Conservation (phyloP, 1,284 basidiomycete species). For the Coniferiporia sulphurascens region DNA sequence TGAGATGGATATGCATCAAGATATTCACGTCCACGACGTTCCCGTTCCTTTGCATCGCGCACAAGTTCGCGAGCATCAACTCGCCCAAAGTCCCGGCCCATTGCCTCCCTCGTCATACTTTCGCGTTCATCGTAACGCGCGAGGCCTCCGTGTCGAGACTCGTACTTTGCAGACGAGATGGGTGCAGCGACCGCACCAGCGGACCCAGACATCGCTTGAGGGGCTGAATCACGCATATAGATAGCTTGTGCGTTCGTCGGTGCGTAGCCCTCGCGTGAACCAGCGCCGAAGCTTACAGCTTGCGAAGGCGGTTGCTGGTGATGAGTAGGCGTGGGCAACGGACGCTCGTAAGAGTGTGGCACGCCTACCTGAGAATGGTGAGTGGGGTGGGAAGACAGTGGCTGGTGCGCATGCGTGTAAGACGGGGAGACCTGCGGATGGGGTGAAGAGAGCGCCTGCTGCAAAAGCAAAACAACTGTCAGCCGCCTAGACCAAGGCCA, state of each 20-base stretch:
- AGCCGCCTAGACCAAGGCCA: background rate
- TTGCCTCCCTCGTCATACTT: background rate
- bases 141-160: too few species aligned
- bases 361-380: background rate
- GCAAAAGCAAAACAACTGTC: background rate
- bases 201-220: too few species aligned
- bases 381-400: background rate
- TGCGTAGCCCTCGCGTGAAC: background rate
- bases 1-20: background rate
- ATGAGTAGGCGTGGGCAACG: background rate
- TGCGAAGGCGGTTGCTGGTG: background rate
- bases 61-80: slow-evolving; percentile 11
- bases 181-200: too few species aligned
- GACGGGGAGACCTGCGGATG: background rate
- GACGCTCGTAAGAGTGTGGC: background rate
- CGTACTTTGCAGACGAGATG: too few species aligned
- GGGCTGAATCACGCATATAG: background rate
- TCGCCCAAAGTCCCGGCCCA: background rate
- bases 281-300: background rate
- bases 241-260: background rate
- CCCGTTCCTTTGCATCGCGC: slow-evolving; percentile 11
- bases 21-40: background rate
- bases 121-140: background rate
- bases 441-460: background rate
- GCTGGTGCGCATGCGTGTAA: background rate